phyloP scores from a whole-genome alignment of 139 green algal species.

The Nannochloris sp. region DNA sequence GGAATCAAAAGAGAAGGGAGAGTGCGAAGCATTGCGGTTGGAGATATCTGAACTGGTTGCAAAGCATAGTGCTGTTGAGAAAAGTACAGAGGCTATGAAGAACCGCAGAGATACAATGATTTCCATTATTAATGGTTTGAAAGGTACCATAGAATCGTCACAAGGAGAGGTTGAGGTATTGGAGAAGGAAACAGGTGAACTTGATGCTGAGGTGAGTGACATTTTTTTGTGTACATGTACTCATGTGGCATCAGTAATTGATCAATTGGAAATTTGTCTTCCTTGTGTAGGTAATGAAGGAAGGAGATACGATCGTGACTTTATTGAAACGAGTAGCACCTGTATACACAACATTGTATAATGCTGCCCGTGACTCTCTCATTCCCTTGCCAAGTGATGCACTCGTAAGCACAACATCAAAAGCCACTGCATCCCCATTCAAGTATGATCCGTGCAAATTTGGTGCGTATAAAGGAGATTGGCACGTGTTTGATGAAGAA shows the following conservation, averaged over 20 bases:
- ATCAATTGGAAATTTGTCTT: not conserved
- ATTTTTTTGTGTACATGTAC: no score
- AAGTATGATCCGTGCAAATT: not conserved
- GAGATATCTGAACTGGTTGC: slow-evolving; percentile 22
- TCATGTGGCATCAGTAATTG: not conserved
- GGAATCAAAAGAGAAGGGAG: slow-evolving; percentile 18
- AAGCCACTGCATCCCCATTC: not conserved
- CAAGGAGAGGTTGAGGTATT: slow-evolving; percentile 10
- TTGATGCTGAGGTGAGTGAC: slow-evolving; percentile 13
- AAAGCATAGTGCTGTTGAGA: slow-evolving; percentile 10
- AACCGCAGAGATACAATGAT: slow-evolving; percentile 9
- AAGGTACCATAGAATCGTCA: slow-evolving; percentile 12
- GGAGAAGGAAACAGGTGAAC: slow-evolving; percentile 15
- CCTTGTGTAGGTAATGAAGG: slow-evolving; percentile 1
- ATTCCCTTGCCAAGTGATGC: slow-evolving; percentile 8
- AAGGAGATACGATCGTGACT: slow-evolving; percentile 14
- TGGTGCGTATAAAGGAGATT: not conserved
- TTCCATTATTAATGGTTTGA: slow-evolving; percentile 32
- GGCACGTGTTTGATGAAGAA: slow-evolving; percentile 12
- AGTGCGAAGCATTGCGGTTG: slow-evolving; percentile 22
- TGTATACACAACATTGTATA: slow-evolving; percentile 28
- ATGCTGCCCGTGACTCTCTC: slow-evolving; percentile 14
- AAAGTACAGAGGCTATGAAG: slow-evolving; percentile 6
- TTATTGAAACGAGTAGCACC: slow-evolving; percentile 18
- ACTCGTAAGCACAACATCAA: not conserved